phyloP scores from a whole-genome alignment of 2,329 filamentous ascomycete genomes.

The Aspergillus tamarii region DNA sequence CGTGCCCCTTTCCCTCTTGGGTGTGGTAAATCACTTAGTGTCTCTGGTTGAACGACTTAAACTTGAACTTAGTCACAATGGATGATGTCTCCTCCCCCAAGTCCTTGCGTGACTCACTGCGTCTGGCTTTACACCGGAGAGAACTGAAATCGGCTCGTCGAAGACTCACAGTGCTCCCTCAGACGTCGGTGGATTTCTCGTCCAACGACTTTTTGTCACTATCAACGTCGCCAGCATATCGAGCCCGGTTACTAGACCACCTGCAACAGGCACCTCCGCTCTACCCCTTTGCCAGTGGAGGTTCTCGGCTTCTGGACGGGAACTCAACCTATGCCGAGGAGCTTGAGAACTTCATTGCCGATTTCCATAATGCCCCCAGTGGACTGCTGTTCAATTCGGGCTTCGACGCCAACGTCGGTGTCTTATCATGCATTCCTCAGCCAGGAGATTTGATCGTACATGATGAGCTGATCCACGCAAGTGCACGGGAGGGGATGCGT shows the following conservation, averaged over 20 bases:
- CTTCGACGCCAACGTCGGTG: conserved; percentile 67
- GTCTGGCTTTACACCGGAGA: conserved; percentile 41
- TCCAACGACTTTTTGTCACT: conserved; percentile 70
- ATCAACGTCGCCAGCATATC: conserved; percentile 51
- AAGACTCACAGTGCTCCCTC: conserved; percentile 49
- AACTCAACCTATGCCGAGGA: conserved; percentile 64
- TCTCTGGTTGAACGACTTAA: not conserved
- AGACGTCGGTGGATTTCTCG: conserved; percentile 59
- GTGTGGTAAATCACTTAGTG: not conserved
- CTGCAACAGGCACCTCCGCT: conserved; percentile 40
- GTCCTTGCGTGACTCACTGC: conserved; percentile 35
- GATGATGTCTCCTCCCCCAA: conserved; percentile 15
- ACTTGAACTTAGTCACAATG: conserved; percentile 5
- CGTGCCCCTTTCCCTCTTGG: not conserved
- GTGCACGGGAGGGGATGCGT: conserved; percentile 76
- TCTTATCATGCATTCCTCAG: conserved; percentile 65
- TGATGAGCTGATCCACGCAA: conserved; percentile 77
- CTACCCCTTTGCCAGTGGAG: conserved; percentile 57
- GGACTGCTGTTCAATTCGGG: conserved; percentile 67
- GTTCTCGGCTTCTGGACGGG: conserved; percentile 67
- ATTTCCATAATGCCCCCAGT: conserved; percentile 61
- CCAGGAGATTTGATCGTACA: conserved; percentile 67
- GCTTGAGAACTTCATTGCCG: conserved; percentile 62
- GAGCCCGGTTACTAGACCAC: conserved; percentile 53
- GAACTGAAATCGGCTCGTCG: conserved; percentile 50